Evolutionary conservation across 148 eudicot genomes (phyloP), one percentile per base, ranked within the genome.

Genomic region (Beta vulgaris): DNA sequence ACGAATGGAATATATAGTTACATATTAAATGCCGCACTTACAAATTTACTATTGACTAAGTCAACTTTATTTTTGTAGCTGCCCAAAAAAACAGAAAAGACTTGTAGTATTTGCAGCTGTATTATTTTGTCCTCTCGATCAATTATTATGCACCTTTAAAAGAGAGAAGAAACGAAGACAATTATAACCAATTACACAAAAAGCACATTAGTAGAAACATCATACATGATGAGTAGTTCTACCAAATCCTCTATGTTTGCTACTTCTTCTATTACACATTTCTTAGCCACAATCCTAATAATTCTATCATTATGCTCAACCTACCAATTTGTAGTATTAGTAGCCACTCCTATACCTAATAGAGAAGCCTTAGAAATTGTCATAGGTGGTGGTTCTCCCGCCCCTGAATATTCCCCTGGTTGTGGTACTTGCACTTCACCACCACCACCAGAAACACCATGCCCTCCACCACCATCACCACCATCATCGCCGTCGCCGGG

Each of bases 341-440:
- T 15, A 13, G 25, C 48, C 55, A 57, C 57, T 44, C 34, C 36
- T 67, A 46, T 21, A n/a, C 35, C 71, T 46, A 49, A 23, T 13
- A 79, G 82, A 49, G 67, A 68, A 73, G 82, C 69, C 63, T 44
- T 73, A 29, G 73, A 46, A 4, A 65, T 78, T 23, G 18, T 72
- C 70, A 55, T 65, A 3, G 80, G 76, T 21, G 72, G 76, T 36
- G 77, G 74, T 16, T 34, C 70, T 6, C 77, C 73, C 3, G 3
- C 77, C 29, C 73, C 77, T 13, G 57, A 44, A 18, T 26, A 6
- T 23, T 26, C 73, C n/a, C n/a, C n/a, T n/a, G n/a, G n/a, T n/a
- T n/a, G n/a, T 25, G 6, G 5, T 6, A 35, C 61, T 35, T 77
- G 80, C 18, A 43, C 73, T 60, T 72, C 78, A 12, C 69, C 77